phyloP scores from a whole-genome alignment of 2,329 filamentous ascomycete genomes.

The Fusarium pseudonygamai region DNA sequence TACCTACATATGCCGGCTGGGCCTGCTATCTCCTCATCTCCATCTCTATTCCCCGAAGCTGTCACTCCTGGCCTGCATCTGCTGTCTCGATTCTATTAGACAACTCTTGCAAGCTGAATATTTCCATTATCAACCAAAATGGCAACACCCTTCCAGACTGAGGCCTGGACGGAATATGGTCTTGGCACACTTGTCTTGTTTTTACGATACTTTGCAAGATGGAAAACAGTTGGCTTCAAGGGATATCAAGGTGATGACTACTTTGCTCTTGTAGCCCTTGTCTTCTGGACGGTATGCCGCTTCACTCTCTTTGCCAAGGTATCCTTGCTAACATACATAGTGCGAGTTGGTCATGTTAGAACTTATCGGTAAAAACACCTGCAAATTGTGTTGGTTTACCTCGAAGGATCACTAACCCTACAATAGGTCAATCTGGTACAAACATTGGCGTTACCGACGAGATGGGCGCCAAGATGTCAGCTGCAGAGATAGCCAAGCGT shows the following conservation, averaged over 20 bases:
- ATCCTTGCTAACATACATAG: conserved; percentile 18
- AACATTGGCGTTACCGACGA: conserved; percentile 50
- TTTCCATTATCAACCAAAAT: conserved; percentile 7
- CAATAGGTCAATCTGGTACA: conserved; percentile 50
- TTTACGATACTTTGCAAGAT: conserved; percentile 51
- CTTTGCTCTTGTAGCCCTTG: conserved; percentile 49
- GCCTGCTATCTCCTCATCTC: background rate
- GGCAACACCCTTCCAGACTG: conserved; percentile 54
- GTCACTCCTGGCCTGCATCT: background rate
- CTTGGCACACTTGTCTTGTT: conserved; percentile 51
- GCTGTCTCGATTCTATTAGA: background rate
- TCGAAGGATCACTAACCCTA: conserved; percentile 11
- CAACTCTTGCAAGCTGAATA: background rate
- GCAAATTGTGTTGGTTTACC: background rate
- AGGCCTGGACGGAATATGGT: conserved; percentile 56
- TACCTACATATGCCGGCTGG: background rate
- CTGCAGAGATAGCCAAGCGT: conserved; percentile 42
- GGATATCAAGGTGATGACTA: conserved; percentile 55
- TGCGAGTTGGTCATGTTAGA: conserved; percentile 47
- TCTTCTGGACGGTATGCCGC: conserved; percentile 51
- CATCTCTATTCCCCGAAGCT: background rate
- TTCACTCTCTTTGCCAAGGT: background rate
- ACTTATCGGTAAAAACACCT: conserved; percentile 43
- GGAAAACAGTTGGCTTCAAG: conserved; percentile 52
- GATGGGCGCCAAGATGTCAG: conserved; percentile 44